phyloP scores from a whole-genome alignment of 2,329 filamentous ascomycete species.

The Colletotrichum gigasporum region DNA sequence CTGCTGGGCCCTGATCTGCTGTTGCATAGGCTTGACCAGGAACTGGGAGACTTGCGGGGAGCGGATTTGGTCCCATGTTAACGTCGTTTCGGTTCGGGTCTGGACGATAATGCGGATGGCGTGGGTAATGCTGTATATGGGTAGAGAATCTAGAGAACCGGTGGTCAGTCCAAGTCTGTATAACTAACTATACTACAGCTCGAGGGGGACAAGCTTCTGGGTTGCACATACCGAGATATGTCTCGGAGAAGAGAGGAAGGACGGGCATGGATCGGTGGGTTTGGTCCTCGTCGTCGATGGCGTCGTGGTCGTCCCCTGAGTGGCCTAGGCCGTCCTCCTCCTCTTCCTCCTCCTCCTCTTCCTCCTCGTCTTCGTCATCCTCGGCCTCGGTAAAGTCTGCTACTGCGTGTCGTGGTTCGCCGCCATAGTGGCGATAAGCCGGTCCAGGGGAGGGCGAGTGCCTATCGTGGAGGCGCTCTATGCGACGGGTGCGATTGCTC shows the following conservation, averaged over 20 bases:
- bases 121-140: constrained; percentile 91
- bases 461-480: constrained; percentile 23
- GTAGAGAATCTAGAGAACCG: constrained; percentile 75
- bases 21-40: constrained; percentile 92
- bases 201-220: constrained; percentile 27
- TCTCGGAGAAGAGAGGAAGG: constrained; percentile 83
- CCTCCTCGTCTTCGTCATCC: constrained; percentile 63
- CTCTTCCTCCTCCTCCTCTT: constrained; percentile 51
- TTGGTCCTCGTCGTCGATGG: constrained; percentile 47
- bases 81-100: constrained; percentile 86
- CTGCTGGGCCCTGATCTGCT: constrained; percentile 83
- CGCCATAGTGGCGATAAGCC: constrained; percentile 44
- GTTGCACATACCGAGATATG: constrained; percentile 72
- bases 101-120: constrained; percentile 86
- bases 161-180: neutral
- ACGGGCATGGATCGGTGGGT: constrained; percentile 46
- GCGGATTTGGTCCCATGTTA: constrained; percentile 93
- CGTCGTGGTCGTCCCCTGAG: constrained; percentile 43
- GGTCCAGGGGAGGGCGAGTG: constrained; percentile 31
- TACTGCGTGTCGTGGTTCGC: constrained; percentile 59
- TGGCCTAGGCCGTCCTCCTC: constrained; percentile 40
- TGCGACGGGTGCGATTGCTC: constrained; percentile 28
- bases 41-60: constrained; percentile 98
- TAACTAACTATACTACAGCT: no score
- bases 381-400: constrained; percentile 74